Evolutionary conservation across 169 alveolate genomes (phyloP).

Genomic region (Theileria parva): DNA sequence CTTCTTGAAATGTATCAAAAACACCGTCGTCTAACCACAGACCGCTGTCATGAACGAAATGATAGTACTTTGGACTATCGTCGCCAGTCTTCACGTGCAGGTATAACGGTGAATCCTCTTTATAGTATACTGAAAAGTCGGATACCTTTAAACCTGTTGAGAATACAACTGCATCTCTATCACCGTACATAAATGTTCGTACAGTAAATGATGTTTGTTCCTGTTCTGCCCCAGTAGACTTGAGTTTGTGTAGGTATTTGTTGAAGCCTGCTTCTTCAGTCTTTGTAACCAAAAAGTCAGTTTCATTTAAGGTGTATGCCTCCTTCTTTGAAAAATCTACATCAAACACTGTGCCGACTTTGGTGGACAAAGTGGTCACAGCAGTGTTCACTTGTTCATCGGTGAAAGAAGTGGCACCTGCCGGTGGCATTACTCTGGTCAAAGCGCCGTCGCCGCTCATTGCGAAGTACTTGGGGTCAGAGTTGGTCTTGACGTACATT

Average conservation of each 20-base stretch:
- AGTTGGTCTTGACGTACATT: constrained; percentile 2
- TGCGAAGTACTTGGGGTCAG: constrained; percentile 11
- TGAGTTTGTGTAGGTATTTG: background rate
- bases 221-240: background rate
- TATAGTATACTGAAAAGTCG: background rate
- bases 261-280: background rate
- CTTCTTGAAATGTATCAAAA: background rate
- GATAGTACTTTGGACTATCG: background rate
- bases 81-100: background rate
- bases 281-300: background rate
- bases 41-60: constrained; percentile 4
- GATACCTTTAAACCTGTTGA: constrained; percentile 2
- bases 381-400: background rate
- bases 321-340: background rate
- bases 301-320: background rate
- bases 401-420: background rate
- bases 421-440: constrained; percentile 1
- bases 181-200: background rate
- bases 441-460: constrained; percentile 14
- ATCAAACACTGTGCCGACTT: constrained; percentile 1
- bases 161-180: background rate
- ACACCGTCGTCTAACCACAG: constrained; percentile 7
- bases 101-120: background rate
- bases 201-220: background rate
- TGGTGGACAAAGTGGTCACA: background rate